Conservation (phyloP, 1,284 basidiomycete species). For the Melampsora occidentalis region DNA sequence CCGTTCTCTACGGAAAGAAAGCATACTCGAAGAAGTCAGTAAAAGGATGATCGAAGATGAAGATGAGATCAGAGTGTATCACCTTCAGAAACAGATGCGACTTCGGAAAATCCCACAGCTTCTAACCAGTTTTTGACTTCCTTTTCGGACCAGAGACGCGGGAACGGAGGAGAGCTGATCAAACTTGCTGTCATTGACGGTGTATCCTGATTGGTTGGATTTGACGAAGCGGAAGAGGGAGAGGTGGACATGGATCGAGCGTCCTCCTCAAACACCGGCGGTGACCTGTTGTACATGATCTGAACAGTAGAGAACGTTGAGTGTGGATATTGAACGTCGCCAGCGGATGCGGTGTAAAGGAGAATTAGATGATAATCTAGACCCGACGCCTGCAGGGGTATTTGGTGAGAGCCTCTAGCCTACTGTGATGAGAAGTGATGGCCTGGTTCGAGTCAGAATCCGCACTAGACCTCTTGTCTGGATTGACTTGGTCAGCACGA, state of each 20-base stretch:
- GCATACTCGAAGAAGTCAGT: neutral
- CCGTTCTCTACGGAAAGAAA: slow-evolving; percentile 21
- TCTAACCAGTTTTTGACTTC: slow-evolving; percentile 35
- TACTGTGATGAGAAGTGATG: neutral
- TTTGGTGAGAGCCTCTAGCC: neutral
- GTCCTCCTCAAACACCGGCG: neutral
- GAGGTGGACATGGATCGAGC: slow-evolving; percentile 30
- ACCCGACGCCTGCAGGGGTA: neutral
- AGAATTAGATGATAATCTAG: neutral
- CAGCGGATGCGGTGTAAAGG: neutral
- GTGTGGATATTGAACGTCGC: neutral
- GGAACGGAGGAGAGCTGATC: slow-evolving; percentile 12
- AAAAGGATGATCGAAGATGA: neutral
- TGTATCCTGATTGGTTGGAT: slow-evolving; percentile 2
- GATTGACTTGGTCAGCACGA: neutral
- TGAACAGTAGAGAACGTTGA: neutral
- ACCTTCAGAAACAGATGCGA: slow-evolving; percentile 35
- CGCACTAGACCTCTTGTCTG: neutral
- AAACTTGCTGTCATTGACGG: slow-evolving; percentile 5
- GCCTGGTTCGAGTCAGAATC: neutral
- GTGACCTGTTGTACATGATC: slow-evolving; percentile 7
- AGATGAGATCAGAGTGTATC: neutral
- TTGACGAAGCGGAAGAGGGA: slow-evolving; percentile 16
- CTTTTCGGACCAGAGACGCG: slow-evolving; percentile 29
- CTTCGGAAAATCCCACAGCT: slow-evolving; percentile 19